These are phyloP conservation scores for Solanum appendiculatum DNA, from an alignment of 257 asterid species.

Conservation along the genomic window DNA sequence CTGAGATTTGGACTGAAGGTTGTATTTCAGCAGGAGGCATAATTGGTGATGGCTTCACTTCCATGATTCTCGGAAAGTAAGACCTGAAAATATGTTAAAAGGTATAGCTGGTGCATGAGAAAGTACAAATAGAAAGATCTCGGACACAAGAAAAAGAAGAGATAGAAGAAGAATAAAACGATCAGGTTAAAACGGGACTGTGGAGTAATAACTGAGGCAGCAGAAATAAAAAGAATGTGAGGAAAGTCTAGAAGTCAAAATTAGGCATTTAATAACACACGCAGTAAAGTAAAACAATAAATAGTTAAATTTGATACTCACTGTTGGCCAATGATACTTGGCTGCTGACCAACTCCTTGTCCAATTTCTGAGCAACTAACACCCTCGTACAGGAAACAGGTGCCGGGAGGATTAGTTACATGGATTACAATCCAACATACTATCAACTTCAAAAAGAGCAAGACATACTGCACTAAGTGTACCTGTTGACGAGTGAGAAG, in stretches of 20 bases:
- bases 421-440: neutral
- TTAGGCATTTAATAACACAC: neutral
- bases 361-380: neutral
- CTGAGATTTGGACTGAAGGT: too few relatives aligned
- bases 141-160: neutral
- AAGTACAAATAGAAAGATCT: neutral
- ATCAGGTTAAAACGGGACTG: neutral
- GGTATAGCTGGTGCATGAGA: neutral
- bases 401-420: neutral
- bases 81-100: constrained; percentile 3
- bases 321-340: neutral
- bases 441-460: neutral
- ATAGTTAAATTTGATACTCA: neutral
- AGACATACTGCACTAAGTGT: neutral
- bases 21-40: constrained; percentile 5
- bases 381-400: neutral
- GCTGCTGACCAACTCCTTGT: neutral
- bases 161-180: neutral
- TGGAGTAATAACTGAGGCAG: neutral
- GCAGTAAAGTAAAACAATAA: neutral
- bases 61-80: neutral
- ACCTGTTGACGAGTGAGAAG: neutral
- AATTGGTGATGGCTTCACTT: neutral
- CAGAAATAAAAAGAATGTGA: neutral
- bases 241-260: neutral